phyloP scores from a whole-genome alignment of 352 stramenopile genomes.

The Pythium pyrilobum region DNA sequence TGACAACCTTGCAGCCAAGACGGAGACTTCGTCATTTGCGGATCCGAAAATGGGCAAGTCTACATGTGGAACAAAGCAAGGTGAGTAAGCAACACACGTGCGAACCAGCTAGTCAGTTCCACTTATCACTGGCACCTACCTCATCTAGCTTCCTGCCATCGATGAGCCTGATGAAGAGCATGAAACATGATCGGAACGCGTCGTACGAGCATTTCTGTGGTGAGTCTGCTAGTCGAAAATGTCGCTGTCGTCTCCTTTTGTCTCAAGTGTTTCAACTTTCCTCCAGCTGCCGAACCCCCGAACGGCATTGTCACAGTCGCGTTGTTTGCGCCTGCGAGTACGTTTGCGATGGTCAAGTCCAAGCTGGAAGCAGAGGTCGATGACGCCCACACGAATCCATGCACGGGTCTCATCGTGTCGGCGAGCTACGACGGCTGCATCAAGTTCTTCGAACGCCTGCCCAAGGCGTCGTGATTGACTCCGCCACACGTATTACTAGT shows the following conservation, averaged over 20 bases:
- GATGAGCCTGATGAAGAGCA: conserved; percentile 58
- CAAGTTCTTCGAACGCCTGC: conserved; percentile 64
- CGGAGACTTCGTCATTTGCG: conserved; percentile 82
- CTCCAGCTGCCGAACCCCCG: conserved; percentile 49
- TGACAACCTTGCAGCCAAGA: conserved; percentile 79
- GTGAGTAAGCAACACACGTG: conserved; percentile 14
- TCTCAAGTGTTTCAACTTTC: neutral
- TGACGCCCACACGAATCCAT: conserved; percentile 60
- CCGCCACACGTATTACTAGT: neutral
- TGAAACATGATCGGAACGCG: conserved; percentile 74
- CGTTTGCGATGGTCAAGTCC: conserved; percentile 75
- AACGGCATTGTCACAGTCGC: conserved; percentile 78
- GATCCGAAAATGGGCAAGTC: conserved; percentile 80
- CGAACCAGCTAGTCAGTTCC: too few species aligned
- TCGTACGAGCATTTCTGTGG: conserved; percentile 80
- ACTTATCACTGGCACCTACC: neutral
- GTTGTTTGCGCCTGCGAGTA: conserved; percentile 75
- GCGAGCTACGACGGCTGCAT: conserved; percentile 85
- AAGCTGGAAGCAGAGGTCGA: conserved; percentile 48
- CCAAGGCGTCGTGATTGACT: conserved; percentile 20
- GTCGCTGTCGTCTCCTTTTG: neutral
- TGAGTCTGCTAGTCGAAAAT: conserved; percentile 3
- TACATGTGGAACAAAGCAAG: conserved; percentile 85
- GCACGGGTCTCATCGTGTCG: conserved; percentile 72
- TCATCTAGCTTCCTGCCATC: conserved; percentile 30